Evolutionary conservation across 345 rosid genomes (phyloP).

Genomic region (Reutealis trisperma): DNA sequence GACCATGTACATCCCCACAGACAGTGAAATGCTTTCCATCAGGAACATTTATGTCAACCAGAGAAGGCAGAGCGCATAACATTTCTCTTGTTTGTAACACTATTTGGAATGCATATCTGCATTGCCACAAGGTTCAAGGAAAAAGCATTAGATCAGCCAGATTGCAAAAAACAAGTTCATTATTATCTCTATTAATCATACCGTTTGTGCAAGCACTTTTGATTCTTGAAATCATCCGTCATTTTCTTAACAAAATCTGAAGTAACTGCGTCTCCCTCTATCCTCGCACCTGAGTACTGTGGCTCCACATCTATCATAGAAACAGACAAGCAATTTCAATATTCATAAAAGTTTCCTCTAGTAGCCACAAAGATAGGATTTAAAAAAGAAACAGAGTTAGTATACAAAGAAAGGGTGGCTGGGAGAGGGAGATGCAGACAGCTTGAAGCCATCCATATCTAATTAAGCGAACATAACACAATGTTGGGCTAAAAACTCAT

Average conservation of each 20-base stretch:
- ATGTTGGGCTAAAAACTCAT: background rate
- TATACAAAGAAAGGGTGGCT: background rate
- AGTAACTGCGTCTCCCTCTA: slow-evolving; percentile 82
- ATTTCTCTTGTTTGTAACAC: slow-evolving; percentile 86
- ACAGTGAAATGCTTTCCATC: slow-evolving; percentile 76
- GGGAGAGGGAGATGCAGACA: background rate
- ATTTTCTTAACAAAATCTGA: slow-evolving; percentile 89
- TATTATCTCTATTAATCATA: slow-evolving; percentile 26
- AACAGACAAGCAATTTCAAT: slow-evolving; percentile 22
- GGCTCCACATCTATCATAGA: slow-evolving; percentile 87
- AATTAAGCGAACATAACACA: too few species aligned
- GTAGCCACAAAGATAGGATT: background rate
- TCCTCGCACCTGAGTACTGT: slow-evolving; percentile 88
- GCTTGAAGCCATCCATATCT: background rate
- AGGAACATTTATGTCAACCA: slow-evolving; percentile 78
- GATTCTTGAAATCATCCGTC: slow-evolving; percentile 93
- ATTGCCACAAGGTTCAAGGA: slow-evolving; percentile 16
- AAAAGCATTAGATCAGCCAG: slow-evolving; percentile 16
- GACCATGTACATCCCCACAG: slow-evolving; percentile 99
- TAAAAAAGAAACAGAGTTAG: background rate
- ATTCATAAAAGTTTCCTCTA: background rate
- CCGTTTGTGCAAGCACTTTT: slow-evolving; percentile 89
- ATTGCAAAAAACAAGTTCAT: slow-evolving; percentile 16
- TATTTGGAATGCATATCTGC: slow-evolving; percentile 88
- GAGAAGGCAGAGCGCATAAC: slow-evolving; percentile 71